Evolutionary conservation across 2,329 filamentous ascomycete species (phyloP).

Genomic region (Nothophaeocryptopus gaeumannii): DNA sequence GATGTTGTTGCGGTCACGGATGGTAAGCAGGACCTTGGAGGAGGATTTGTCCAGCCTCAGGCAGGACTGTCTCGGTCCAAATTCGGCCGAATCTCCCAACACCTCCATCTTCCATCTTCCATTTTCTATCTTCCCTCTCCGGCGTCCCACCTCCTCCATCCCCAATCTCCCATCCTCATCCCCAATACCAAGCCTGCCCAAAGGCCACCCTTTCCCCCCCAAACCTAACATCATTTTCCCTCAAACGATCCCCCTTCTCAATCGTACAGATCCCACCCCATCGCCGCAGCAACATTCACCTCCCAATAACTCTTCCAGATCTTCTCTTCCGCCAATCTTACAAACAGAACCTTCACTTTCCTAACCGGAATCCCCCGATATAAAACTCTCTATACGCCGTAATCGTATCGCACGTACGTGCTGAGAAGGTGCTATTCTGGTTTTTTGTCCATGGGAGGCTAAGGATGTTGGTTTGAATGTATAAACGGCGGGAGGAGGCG

Average conservation of each 20-base stretch:
- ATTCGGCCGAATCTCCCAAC: too few species aligned
- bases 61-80: too few species aligned
- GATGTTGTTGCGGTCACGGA: too few species aligned
- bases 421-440: neutral
- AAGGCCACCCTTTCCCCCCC: neutral
- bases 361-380: constrained; percentile 1
- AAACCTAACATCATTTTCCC: neutral
- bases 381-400: constrained; percentile 6
- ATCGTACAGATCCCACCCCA: constrained; percentile 6
- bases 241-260: neutral
- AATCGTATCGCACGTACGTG: constrained; percentile 6
- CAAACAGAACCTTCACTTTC: constrained; percentile 1
- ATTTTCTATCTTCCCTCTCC: too few species aligned
- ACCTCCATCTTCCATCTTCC: too few species aligned
- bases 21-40: too few species aligned
- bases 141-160: too few species aligned
- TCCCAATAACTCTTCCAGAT: constrained; percentile 6
- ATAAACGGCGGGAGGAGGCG: neutral
- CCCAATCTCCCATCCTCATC: too few species aligned
- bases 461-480: neutral
- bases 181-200: constrained; percentile 1
- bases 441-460: neutral
- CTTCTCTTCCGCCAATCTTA: neutral
- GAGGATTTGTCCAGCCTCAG: too few species aligned
- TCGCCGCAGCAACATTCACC: constrained; percentile 5